Evolutionary conservation across 192 early-diverging fungal species (phyloP), one percentile per base, ranked within the genome.

Genomic region (Chytriomyces confervae): DNA sequence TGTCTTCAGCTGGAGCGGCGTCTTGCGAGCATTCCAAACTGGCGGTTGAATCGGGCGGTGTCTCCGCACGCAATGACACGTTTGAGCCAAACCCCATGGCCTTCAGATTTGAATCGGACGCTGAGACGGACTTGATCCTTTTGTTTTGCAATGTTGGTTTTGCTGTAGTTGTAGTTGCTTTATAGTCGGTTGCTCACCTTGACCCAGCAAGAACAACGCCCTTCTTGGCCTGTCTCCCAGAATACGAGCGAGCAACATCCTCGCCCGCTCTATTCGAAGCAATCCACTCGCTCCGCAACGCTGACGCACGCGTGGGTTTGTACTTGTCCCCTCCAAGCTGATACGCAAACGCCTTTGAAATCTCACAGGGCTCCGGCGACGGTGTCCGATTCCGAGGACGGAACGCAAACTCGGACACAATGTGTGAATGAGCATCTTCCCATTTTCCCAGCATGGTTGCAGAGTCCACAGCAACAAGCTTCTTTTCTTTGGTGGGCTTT

Each of bases 221-320:
- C 36, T 36, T 36, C 36, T 36, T 36, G 36, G 36, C 36, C 36
- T 36, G 36, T 36, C 36, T 36, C 36, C 36, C 36, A 36, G 36
- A 36, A 36, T 36, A 36, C 36, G 36, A 36, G 36, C 36, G 36
- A 36, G 36, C 0, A 36, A 36, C 36, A 36, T 36, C 36, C 36
- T 36, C 36, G 36, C 36, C 36, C 36, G 36, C 36, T 36, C 36
- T 36, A 36, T 36, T 36, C 36, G 36, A 36, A 36, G 36, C 43
- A 48, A 62, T 62, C 72, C 72, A 74, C 62, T 74, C 72, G 13
- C 50, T 61, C n/a, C 53, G 7, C 27, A 62, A 45, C 29, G 13
- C 43, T 16, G 69, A 57, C 51, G n/a, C 23, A 27, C 43, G 69
- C n/a, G 13, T 74, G 11, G 36, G 13, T 43, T 24, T 45, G 10